Base-by-base conservation (phyloP, 2,329 filamentous ascomycete species). In the Cryphonectria nitschkei region DNA sequence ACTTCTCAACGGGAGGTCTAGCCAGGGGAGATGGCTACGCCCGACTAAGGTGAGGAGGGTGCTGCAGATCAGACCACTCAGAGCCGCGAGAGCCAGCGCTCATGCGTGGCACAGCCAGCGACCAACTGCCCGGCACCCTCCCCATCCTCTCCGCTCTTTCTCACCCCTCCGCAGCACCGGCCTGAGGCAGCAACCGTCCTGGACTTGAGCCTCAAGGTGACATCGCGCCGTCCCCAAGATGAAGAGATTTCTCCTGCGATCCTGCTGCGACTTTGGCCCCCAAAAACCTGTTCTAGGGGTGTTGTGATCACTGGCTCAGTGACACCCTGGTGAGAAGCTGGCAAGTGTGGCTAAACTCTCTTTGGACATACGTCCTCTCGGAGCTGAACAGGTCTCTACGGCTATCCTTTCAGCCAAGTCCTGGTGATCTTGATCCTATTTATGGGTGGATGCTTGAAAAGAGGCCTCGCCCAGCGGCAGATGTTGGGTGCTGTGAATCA, bases 41-140 rank as follows among this genome's bases (percentile, higher is more conserved):
- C 61, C 67, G 68, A 70, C 63, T 43, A 52, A 13, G 41, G 64
- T 66, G 69, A 43, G 37, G 69, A 43, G 37, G 46, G 58, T 68
- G 46, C 34, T 67, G 37, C 52, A 71, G 46, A 41, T 58, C 66
- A 72, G 65, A 22, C 69, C 67, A 73, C 46, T 67, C 67, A 70
- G 69, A 66, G 61, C 37, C 37, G 54, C 54, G 54, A 58, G 54
- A 32, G 29, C 54, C 54, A 56, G 52, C n/a, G 41, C 39, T 34
- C 50, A 46, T 43, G 60, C 34, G 69, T 71, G 66, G 69, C 71
- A 73, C 71, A 65, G 66, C 71, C 71, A 61, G 43, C 61, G 62
- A 66, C 71, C 69, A 69, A 58, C 56, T 26, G 66, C 54, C 37
- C 61, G 46, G 61, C 41, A 14, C 34, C 34, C 58, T 29, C 56